Conservation (phyloP, 192 early-diverging fungal species). For the Coemansia sp. region DNA sequence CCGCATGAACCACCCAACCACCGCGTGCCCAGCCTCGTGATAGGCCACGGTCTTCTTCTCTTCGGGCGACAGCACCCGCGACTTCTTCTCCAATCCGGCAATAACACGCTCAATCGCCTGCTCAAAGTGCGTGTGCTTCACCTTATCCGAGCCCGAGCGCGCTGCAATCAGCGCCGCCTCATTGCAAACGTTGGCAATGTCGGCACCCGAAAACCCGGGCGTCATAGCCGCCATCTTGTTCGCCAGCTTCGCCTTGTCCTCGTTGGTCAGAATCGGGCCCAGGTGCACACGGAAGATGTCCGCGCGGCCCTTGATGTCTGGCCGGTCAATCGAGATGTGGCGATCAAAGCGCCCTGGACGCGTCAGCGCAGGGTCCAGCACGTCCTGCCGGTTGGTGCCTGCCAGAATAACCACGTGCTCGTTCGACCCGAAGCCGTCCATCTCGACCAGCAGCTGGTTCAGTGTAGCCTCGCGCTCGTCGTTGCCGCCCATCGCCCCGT, state of each 20-base stretch:
- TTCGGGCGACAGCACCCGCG: constrained; percentile 87
- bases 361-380: constrained; percentile 92
- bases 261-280: constrained; percentile 85
- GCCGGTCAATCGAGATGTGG: constrained; percentile 94
- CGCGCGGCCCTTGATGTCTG: constrained; percentile 95
- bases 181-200: constrained; percentile 98
- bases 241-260: constrained; percentile 73
- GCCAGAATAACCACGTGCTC: constrained; percentile 88
- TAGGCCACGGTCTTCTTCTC: constrained; percentile 99
- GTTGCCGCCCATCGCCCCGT: constrained; percentile 87
- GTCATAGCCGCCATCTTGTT: constrained; percentile 93
- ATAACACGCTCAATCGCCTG: constrained; percentile 97
- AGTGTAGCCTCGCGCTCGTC: constrained; percentile 97
- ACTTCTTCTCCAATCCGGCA: constrained; percentile 97
- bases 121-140: constrained; percentile 91
- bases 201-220: constrained; percentile 97
- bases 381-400: constrained; percentile 97
- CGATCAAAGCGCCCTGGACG: constrained; percentile 98
- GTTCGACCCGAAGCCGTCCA: constrained; percentile 87
- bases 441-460: constrained; percentile 98
- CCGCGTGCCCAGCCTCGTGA: constrained; percentile 99
- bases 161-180: constrained; percentile 98
- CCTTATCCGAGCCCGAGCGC: constrained; percentile 71
- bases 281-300: constrained; percentile 97
- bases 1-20: constrained; percentile 96